Percentiles rank a stretch among this genome's conserved stretches.
These are phyloP conservation scores for Colletotrichum sp. DNA, from an alignment of 2,329 filamentous ascomycete genomes.

Conservation along the genomic window DNA sequence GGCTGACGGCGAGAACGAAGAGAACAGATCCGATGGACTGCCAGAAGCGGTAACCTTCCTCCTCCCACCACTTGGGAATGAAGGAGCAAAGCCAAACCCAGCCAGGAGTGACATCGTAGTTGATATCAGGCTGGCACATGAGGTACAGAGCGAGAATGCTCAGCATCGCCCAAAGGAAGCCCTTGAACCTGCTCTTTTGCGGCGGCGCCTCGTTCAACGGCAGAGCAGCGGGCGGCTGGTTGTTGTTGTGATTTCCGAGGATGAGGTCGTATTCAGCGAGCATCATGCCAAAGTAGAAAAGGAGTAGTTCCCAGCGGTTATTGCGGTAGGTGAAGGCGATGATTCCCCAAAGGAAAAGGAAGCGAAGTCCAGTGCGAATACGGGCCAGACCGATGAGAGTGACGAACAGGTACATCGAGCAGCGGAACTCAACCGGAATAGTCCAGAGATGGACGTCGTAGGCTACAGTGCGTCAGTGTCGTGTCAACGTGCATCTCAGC, in stretches of 20 bases:
- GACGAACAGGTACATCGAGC: slow-evolving; percentile 63
- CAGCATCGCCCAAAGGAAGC: slow-evolving; percentile 38
- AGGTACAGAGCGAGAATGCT: slow-evolving; percentile 60
- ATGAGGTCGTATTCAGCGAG: slow-evolving; percentile 61
- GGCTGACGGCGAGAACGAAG: slow-evolving; percentile 55
- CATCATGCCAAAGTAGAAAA: slow-evolving; percentile 53
- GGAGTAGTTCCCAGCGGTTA: slow-evolving; percentile 58
- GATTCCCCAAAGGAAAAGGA: slow-evolving; percentile 45
- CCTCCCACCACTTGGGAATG: slow-evolving; percentile 55
- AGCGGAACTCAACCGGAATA: slow-evolving; percentile 65
- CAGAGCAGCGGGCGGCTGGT: slow-evolving; percentile 24
- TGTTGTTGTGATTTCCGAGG: slow-evolving; percentile 47
- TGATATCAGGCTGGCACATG: slow-evolving; percentile 49
- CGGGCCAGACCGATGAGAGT: slow-evolving; percentile 54
- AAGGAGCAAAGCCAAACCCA: slow-evolving; percentile 53
- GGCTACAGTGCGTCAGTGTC: slow-evolving; percentile 29
- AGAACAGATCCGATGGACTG: slow-evolving; percentile 58
- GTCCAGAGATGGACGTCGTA: slow-evolving; percentile 69
- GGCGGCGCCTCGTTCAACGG: slow-evolving; percentile 26
- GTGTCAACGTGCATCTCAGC: too few species aligned
- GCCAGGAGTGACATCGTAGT: slow-evolving; percentile 50
- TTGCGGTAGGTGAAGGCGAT: slow-evolving; percentile 51
- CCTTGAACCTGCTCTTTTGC: not conserved
- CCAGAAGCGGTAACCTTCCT: slow-evolving; percentile 60
- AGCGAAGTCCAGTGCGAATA: slow-evolving; percentile 46